Conservation (phyloP, 495 filamentous ascomycete genomes). For the Penicillium simplicissimum region DNA sequence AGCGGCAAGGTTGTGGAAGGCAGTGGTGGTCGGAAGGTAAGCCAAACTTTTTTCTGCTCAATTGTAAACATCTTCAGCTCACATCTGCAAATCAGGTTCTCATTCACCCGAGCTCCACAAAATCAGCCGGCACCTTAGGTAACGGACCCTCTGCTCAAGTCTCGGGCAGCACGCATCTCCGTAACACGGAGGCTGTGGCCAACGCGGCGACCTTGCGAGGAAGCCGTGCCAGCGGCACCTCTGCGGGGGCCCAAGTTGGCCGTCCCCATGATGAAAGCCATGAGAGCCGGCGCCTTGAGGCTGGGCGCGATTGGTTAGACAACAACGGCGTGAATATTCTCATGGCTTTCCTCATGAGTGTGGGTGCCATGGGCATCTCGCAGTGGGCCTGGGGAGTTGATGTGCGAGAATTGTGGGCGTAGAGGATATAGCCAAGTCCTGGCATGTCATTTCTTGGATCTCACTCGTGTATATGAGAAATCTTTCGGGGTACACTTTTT, state of each 20-base stretch:
- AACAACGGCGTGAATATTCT: constrained; percentile 93
- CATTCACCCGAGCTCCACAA: constrained; percentile 36
- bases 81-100: constrained; percentile 36
- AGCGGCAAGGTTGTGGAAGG: constrained; percentile 90
- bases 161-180: constrained; percentile 17
- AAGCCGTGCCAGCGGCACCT: constrained; percentile 18
- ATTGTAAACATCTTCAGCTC: not conserved
- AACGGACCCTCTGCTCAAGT: constrained; percentile 1
- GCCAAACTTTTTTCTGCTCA: not conserved
- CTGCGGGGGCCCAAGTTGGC: constrained; percentile 14
- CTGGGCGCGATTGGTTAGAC: constrained; percentile 74
- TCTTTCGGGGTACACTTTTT: not conserved
- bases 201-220: constrained; percentile 38
- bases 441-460: not conserved
- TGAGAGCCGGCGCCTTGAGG: constrained; percentile 71
- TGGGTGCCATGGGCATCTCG: constrained; percentile 69
- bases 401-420: constrained; percentile 21
- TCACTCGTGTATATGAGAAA: not conserved
- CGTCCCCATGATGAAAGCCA: constrained; percentile 41
- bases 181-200: constrained; percentile 34
- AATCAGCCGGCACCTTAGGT: constrained; percentile 10
- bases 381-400: constrained; percentile 42
- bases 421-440: not conserved
- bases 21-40: constrained; percentile 75
- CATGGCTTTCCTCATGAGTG: constrained; percentile 82